Conservation (phyloP, 768 basidiomycete species). For the Porpolomopsis calyptriformis region DNA sequence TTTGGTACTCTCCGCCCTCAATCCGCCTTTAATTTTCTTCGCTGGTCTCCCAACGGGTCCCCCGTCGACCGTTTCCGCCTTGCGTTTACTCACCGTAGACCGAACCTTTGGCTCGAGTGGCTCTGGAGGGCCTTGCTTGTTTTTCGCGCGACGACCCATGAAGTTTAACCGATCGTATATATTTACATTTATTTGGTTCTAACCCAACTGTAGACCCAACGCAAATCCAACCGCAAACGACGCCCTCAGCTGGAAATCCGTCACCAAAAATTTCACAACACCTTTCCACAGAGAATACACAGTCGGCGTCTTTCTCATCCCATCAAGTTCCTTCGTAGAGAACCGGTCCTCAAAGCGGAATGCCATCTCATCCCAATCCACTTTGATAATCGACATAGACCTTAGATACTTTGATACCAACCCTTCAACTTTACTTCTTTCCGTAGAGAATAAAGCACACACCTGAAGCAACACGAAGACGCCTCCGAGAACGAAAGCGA, state of each 20-base stretch:
- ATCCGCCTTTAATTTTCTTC: slow-evolving; percentile 34
- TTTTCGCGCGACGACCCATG: slow-evolving; percentile 81
- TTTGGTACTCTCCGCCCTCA: slow-evolving; percentile 18
- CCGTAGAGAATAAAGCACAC: slow-evolving; percentile 14
- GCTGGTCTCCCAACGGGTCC: slow-evolving; percentile 26
- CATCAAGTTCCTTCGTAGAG: slow-evolving; percentile 51
- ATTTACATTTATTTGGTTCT: no score
- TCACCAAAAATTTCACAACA: slow-evolving; percentile 73
- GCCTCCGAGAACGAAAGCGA: slow-evolving; percentile 84
- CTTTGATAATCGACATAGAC: slow-evolving; percentile 57
- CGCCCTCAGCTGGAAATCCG: slow-evolving; percentile 87
- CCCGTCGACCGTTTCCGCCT: slow-evolving; percentile 35
- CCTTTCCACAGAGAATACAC: slow-evolving; percentile 54
- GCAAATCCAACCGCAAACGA: slow-evolving; percentile 78
- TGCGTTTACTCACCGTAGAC: slow-evolving; percentile 58
- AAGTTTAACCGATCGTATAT: slow-evolving; percentile 7
- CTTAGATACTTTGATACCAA: slow-evolving; percentile 55
- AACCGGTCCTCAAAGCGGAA: slow-evolving; percentile 63
- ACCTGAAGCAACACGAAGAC: slow-evolving; percentile 89
- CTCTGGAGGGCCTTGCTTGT: slow-evolving; percentile 68
- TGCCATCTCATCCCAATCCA: slow-evolving; percentile 69
- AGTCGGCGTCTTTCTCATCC: slow-evolving; percentile 49
- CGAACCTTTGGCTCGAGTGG: slow-evolving; percentile 36
- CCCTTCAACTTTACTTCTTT: not conserved
- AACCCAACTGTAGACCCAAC: slow-evolving; percentile 77